Conservation (phyloP, 2,329 filamentous ascomycete genomes). For the Keithomyces neogunnii region DNA sequence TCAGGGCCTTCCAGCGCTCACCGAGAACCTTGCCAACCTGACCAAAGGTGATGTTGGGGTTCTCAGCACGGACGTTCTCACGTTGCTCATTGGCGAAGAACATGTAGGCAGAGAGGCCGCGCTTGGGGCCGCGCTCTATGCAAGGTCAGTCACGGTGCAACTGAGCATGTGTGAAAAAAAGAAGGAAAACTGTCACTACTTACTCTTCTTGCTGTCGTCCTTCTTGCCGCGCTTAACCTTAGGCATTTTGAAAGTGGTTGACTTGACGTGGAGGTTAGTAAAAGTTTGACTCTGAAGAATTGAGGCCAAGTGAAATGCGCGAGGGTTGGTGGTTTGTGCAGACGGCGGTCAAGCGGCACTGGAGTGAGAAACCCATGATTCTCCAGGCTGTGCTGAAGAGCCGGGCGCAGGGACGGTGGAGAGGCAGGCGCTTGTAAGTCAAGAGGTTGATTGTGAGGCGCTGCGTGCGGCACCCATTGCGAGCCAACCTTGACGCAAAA, state of each 20-base stretch:
- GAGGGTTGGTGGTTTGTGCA: neutral
- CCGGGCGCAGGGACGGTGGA: neutral
- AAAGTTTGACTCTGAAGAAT: neutral
- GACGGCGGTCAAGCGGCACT: neutral
- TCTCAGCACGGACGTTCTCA: slow-evolving; percentile 95
- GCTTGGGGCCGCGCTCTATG: slow-evolving; percentile 68
- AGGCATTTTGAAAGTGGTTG: slow-evolving; percentile 42
- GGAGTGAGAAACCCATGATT: neutral
- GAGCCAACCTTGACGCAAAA: neutral
- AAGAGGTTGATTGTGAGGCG: neutral
- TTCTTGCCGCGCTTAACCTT: slow-evolving; percentile 53
- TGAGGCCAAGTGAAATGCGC: no score
- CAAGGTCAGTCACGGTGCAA: slow-evolving; percentile 25
- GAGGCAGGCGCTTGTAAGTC: slow-evolving; percentile 1
- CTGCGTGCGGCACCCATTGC: slow-evolving; percentile 21
- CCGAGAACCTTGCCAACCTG: slow-evolving; percentile 98
- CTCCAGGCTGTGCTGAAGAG: neutral
- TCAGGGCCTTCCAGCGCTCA: slow-evolving; percentile 96
- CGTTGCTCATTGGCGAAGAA: slow-evolving; percentile 99
- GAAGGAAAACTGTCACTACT: slow-evolving; percentile 15
- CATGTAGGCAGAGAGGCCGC: slow-evolving; percentile 99
- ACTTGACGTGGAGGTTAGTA: slow-evolving; percentile 15
- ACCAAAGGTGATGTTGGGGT: slow-evolving; percentile 96
- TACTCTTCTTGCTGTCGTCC: slow-evolving; percentile 53
- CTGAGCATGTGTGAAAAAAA: neutral